Evolutionary conservation across 371 early-diverging fungal species (phyloP).

Genomic region (Apophysomyces trapeziformis): DNA sequence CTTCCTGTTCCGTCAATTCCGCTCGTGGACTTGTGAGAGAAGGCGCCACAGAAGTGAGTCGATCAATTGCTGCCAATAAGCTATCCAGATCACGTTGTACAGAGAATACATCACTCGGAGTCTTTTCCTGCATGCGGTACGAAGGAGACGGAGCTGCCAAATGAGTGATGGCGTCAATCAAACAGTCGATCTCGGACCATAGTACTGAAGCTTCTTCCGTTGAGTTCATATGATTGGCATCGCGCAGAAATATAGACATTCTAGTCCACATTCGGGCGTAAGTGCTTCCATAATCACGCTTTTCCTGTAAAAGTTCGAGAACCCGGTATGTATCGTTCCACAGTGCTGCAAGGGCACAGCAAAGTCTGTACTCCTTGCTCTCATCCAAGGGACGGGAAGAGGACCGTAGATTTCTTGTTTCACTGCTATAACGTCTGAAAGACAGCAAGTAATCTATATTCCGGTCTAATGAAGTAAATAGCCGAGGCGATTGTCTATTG

Average conservation of each 20-base stretch:
- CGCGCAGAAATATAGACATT: neutral
- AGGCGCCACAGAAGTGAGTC: neutral
- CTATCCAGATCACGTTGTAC: neutral
- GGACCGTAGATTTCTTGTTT: neutral
- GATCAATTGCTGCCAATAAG: neutral
- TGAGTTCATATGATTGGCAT: neutral
- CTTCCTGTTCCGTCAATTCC: neutral
- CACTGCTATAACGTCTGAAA: neutral
- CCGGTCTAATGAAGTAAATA: neutral
- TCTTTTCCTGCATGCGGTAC: conserved; percentile 1
- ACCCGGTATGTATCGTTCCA: conserved; percentile 5
- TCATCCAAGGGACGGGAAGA: neutral
- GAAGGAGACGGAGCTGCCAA: neutral
- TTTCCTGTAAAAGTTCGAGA: conserved; percentile 5
- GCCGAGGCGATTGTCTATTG: neutral
- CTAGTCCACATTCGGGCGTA: conserved; percentile 3
- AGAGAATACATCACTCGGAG: neutral
- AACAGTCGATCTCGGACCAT: conserved; percentile 2
- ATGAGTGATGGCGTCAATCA: neutral
- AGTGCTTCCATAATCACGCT: neutral
- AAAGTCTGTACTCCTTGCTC: conserved; percentile 5
- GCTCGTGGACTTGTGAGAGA: neutral
- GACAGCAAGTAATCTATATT: neutral
- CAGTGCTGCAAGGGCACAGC: conserved; percentile 8
- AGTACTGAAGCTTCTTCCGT: conserved; percentile 89